Percentiles rank a stretch among this genome's conserved stretches.
Conservation (phyloP, 2,329 filamentous ascomycete species). For the Pseudomassariella vexata region DNA sequence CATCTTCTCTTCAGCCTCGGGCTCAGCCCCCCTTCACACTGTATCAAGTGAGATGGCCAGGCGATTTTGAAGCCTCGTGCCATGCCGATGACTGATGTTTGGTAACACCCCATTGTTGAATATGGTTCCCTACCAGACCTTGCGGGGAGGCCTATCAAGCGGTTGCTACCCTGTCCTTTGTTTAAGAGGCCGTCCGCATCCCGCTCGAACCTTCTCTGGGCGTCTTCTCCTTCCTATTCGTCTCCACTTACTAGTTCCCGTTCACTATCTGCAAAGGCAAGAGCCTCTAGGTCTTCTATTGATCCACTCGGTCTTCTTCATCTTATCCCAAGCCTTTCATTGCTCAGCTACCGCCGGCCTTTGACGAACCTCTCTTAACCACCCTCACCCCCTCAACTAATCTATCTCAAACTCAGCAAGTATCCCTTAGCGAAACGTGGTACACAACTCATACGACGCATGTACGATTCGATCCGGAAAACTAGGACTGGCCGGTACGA, state of each 20-base stretch:
- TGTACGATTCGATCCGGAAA: slow-evolving; percentile 11
- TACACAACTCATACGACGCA: slow-evolving; percentile 1
- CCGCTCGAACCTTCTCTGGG: slow-evolving; percentile 4
- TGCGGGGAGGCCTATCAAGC: slow-evolving; percentile 4
- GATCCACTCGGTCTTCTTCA: background rate
- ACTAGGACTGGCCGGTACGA: slow-evolving; percentile 9
- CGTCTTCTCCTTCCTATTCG: slow-evolving; percentile 7
- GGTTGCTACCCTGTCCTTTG: slow-evolving; percentile 2
- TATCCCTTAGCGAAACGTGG: background rate
- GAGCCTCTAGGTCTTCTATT: background rate
- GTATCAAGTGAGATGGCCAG: slow-evolving; percentile 5
- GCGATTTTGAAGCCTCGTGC: slow-evolving; percentile 1
- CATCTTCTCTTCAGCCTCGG: background rate
- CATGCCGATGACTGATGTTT: too few relatives aligned
- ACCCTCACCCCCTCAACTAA: background rate
- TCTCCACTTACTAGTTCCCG: slow-evolving; percentile 6
- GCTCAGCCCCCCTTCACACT: background rate
- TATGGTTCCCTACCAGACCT: slow-evolving; percentile 2
- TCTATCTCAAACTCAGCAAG: background rate
- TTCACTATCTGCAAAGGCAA: slow-evolving; percentile 1
- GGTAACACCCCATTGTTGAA: slow-evolving; percentile 4
- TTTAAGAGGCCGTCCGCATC: slow-evolving; percentile 4
- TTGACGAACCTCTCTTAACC: background rate
- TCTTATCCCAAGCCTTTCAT: background rate
- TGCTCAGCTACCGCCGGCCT: background rate